phyloP scores from a whole-genome alignment of 2,329 filamentous ascomycete species.

The Fusarium acutatum region DNA sequence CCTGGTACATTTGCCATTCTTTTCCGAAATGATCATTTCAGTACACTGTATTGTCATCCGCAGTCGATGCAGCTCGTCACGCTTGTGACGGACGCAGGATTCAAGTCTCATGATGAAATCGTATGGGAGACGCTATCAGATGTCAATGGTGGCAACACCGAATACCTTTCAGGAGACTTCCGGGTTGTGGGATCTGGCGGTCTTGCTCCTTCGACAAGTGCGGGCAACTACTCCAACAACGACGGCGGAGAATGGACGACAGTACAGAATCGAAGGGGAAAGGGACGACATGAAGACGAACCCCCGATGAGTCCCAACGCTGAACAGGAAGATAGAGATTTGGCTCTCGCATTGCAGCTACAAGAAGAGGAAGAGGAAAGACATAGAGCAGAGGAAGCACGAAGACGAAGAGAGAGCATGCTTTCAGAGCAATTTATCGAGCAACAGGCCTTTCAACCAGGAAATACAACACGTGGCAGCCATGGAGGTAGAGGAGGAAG shows the following conservation, averaged over 20 bases:
- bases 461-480: conserved; percentile 36
- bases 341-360: conserved; percentile 89
- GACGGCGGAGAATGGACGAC: conserved; percentile 62
- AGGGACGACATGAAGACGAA: conserved; percentile 38
- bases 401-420: conserved; percentile 71
- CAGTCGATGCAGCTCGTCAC: conserved; percentile 78
- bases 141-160: conserved; percentile 81
- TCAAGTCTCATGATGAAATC: conserved; percentile 85
- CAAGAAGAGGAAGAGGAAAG: conserved; percentile 93
- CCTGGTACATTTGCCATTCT: conserved; percentile 88
- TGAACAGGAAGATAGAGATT: conserved; percentile 83
- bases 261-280: conserved; percentile 52
- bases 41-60: conserved; percentile 90
- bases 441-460: conserved; percentile 60
- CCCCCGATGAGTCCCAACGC: conserved; percentile 52
- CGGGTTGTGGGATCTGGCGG: conserved; percentile 72
- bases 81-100: conserved; percentile 92
- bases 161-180: conserved; percentile 92
- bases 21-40: conserved; percentile 97
- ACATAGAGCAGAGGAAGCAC: conserved; percentile 71
- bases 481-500: conserved; percentile 25
- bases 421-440: conserved; percentile 77
- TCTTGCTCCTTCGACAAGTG: conserved; percentile 26
- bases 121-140: conserved; percentile 96
- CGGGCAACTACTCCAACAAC: conserved; percentile 26